Conservation (phyloP, 1,284 basidiomycete species). For the Cutaneotrichosporon cavernicola region DNA sequence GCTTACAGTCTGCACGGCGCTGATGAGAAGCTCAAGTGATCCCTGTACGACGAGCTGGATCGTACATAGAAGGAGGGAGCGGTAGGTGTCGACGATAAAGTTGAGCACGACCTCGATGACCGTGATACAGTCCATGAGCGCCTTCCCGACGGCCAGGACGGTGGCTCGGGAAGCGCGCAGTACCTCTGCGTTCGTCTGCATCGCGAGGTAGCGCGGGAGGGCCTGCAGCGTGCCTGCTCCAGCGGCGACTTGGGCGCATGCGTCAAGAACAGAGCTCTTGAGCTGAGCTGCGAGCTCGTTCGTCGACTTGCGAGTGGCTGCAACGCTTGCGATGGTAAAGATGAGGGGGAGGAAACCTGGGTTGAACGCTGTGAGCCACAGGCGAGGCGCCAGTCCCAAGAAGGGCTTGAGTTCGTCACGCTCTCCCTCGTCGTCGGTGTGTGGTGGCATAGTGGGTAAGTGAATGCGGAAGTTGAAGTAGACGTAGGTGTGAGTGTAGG, state of each 20-base stretch:
- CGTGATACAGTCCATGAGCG: slow-evolving; percentile 66
- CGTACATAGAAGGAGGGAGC: slow-evolving; percentile 87
- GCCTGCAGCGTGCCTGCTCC: slow-evolving; percentile 78
- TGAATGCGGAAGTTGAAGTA: neutral
- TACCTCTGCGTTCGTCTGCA: slow-evolving; percentile 76
- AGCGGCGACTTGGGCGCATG: slow-evolving; percentile 76
- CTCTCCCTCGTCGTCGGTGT: neutral
- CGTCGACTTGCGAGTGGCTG: slow-evolving; percentile 62
- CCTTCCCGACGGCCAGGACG: slow-evolving; percentile 70
- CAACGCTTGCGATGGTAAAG: slow-evolving; percentile 78
- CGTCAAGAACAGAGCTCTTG: slow-evolving; percentile 69
- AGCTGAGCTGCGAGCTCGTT: slow-evolving; percentile 69
- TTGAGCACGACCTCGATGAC: slow-evolving; percentile 82
- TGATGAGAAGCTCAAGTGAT: slow-evolving; percentile 73
- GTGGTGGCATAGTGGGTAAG: neutral
- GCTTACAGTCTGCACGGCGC: slow-evolving; percentile 68
- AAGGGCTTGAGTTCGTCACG: slow-evolving; percentile 59
- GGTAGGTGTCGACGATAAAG: slow-evolving; percentile 87
- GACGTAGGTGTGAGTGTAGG: neutral
- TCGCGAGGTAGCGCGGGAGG: slow-evolving; percentile 81
- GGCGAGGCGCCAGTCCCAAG: slow-evolving; percentile 73
- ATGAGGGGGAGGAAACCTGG: slow-evolving; percentile 71
- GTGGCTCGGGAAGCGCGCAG: slow-evolving; percentile 72
- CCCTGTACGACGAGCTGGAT: slow-evolving; percentile 84
- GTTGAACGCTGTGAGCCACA: slow-evolving; percentile 73